Conservation (phyloP, 2,329 filamentous ascomycete genomes). For the Fusarium sp. region DNA sequence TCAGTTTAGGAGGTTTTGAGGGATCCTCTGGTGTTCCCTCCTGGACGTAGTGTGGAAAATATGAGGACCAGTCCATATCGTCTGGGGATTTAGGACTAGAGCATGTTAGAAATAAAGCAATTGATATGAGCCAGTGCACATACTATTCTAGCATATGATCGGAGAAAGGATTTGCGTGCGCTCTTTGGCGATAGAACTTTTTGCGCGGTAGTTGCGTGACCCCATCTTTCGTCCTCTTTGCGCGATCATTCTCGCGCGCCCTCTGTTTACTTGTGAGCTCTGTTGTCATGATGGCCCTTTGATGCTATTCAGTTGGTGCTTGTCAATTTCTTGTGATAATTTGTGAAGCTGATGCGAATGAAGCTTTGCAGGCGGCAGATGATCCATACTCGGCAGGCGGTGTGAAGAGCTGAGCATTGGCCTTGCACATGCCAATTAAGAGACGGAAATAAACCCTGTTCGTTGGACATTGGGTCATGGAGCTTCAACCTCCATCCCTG, state of each 20-base stretch:
- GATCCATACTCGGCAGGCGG: constrained; percentile 41
- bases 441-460: constrained; percentile 20
- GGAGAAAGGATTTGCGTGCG: constrained; percentile 97
- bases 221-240: constrained; percentile 60
- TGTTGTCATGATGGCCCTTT: constrained; percentile 39
- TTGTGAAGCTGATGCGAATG: constrained; percentile 19
- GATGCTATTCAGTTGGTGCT: constrained; percentile 3
- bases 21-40: constrained; percentile 48
- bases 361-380: constrained; percentile 26
- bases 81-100: constrained; percentile 78
- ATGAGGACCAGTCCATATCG: constrained; percentile 89
- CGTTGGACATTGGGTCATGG: constrained; percentile 20
- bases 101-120: constrained; percentile 16
- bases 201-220: constrained; percentile 81
- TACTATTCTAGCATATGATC: constrained; percentile 93
- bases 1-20: constrained; percentile 41
- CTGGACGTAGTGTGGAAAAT: constrained; percentile 79
- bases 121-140: constrained; percentile 10
- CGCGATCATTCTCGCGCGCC: constrained; percentile 73
- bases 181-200: constrained; percentile 94
- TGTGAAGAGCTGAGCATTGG: constrained; percentile 19
- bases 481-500: constrained; percentile 22
- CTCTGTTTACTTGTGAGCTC: constrained; percentile 62
- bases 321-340: constrained; percentile 15
- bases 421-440: constrained; percentile 29